These are phyloP conservation scores for Dovyalis caffra DNA, from an alignment of 345 rosid genomes.

Conservation along the genomic window DNA sequence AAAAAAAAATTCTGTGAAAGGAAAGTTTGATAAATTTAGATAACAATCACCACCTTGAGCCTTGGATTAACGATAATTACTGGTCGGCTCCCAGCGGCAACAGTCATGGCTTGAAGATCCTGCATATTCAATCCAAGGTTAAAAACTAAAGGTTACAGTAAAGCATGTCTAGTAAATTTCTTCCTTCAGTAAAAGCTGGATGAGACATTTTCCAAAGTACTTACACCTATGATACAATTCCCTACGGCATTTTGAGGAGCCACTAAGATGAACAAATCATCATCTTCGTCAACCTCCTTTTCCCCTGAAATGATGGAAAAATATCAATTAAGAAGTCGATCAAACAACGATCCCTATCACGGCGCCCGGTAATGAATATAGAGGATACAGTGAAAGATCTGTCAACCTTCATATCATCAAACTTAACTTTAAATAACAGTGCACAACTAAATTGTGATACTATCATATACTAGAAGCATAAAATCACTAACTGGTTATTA, in stretches of 20 bases:
- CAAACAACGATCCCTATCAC: too few species aligned
- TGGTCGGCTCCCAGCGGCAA: conserved; percentile 82
- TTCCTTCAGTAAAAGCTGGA: neutral
- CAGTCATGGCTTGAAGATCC: conserved; percentile 94
- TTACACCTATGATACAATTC: conserved; percentile 88
- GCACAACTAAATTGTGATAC: too few species aligned
- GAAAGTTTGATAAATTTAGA: conserved; percentile 4
- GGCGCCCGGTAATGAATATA: too few species aligned
- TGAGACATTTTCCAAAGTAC: conserved; percentile 22
- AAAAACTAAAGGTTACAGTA: neutral
- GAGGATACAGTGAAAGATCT: too few species aligned
- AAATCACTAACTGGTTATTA: neutral
- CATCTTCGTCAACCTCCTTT: conserved; percentile 78
- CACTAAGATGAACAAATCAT: conserved; percentile 83
- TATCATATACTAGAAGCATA: neutral
- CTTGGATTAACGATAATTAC: conserved; percentile 84
- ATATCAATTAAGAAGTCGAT: neutral
- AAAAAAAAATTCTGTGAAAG: neutral
- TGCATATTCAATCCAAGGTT: conserved; percentile 27
- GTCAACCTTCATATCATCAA: too few species aligned
- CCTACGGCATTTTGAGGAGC: conserved; percentile 99
- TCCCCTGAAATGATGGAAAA: conserved; percentile 48
- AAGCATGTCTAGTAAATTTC: conserved; percentile 2
- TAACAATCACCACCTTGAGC: conserved; percentile 56
- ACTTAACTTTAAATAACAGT: too few species aligned